phyloP scores from a whole-genome alignment of 2,329 filamentous ascomycete genomes.

The Sclerotinia glacialis region DNA sequence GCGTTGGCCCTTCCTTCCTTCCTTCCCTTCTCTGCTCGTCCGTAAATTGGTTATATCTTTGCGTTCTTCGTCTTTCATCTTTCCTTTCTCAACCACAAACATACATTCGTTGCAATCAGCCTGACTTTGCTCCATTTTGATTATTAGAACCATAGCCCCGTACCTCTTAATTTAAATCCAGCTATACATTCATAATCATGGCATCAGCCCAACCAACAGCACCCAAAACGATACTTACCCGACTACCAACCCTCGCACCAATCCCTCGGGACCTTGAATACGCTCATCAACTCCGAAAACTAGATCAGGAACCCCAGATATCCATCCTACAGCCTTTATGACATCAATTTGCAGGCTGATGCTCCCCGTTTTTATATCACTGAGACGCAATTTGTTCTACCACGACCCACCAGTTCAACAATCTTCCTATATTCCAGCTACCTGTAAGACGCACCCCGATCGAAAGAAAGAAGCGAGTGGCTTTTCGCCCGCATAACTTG shows the following conservation, averaged over 20 bases:
- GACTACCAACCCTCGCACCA: background rate
- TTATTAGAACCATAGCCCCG: background rate
- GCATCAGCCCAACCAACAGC: background rate
- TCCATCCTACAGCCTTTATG: background rate
- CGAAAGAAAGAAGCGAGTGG: background rate
- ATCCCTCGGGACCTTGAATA: background rate
- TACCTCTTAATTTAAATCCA: background rate
- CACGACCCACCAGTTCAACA: background rate
- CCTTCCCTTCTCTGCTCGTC: background rate
- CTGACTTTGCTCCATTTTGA: background rate
- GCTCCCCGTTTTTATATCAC: no score
- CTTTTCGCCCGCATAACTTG: background rate
- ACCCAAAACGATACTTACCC: no score
- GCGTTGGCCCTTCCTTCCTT: background rate
- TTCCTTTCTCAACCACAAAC: no score
- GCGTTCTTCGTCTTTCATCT: background rate
- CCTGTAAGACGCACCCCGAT: background rate
- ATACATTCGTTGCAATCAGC: background rate
- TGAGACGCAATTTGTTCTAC: background rate
- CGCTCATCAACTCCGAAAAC: no score
- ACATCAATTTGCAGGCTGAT: background rate
- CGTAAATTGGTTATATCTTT: background rate
- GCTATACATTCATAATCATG: background rate
- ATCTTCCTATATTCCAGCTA: background rate
- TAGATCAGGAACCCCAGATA: background rate